Conservation (phyloP, 495 filamentous ascomycete genomes). For the Cercophora samala region DNA sequence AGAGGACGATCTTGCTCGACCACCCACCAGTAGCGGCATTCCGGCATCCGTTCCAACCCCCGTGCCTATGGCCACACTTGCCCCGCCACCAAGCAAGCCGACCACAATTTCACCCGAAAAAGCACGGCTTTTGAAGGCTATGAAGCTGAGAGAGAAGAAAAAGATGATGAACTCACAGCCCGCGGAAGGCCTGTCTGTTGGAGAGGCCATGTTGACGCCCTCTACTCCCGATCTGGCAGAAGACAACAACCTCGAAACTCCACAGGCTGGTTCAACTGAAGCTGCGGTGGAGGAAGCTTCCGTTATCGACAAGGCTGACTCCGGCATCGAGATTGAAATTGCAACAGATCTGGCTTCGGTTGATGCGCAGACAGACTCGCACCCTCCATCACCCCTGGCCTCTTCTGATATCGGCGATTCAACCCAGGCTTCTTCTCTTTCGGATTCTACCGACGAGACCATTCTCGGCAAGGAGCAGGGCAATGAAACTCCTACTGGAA, state of each 20-base stretch:
- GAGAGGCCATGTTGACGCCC: constrained; percentile 17
- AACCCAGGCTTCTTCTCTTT: constrained; percentile 54
- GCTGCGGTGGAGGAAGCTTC: constrained; percentile 5
- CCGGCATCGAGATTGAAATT: constrained; percentile 38
- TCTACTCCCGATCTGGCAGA: constrained; percentile 19
- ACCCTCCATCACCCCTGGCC: constrained; percentile 47
- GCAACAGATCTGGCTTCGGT: constrained; percentile 37
- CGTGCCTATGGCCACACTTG: constrained; percentile 49
- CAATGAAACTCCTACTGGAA: background rate
- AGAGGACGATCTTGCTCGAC: constrained; percentile 33
- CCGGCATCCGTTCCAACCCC: constrained; percentile 25
- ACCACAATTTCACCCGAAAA: constrained; percentile 82
- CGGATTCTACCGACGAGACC: constrained; percentile 54
- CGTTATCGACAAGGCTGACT: constrained; percentile 33
- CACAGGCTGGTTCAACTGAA: background rate
- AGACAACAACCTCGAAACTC: background rate
- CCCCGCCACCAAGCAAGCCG: constrained; percentile 42
- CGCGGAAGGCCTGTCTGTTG: constrained; percentile 11
- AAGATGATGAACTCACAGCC: constrained; percentile 49
- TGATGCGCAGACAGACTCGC: constrained; percentile 46
- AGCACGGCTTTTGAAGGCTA: constrained; percentile 84
- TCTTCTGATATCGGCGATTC: constrained; percentile 50
- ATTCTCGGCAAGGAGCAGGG: constrained; percentile 31
- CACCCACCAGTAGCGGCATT: constrained; percentile 38
- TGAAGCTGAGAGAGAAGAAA: constrained; percentile 79